Evolutionary conservation across 257 asterid genomes (phyloP).

Genomic region (Solanum paucissectum): DNA sequence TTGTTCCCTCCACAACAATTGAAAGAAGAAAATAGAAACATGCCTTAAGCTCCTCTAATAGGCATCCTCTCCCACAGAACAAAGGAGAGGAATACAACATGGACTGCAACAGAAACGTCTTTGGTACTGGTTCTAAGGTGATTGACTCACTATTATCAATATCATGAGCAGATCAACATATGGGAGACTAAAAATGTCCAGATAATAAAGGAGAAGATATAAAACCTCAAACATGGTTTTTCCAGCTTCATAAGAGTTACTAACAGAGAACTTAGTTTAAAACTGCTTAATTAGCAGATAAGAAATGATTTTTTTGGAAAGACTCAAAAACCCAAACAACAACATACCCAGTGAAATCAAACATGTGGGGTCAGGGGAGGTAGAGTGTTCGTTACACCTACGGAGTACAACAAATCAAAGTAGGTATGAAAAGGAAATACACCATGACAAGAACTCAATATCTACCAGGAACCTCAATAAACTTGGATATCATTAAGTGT

Average conservation of each 20-base stretch:
- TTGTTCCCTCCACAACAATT: background rate
- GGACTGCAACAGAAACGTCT: background rate
- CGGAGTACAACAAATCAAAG: background rate
- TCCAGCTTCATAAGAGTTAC: background rate
- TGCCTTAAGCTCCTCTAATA: background rate
- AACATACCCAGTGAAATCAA: background rate
- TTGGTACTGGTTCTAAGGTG: background rate
- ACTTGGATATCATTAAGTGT: background rate
- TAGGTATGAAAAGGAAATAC: background rate
- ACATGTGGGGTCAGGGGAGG: background rate
- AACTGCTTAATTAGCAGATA: background rate
- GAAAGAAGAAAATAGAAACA: background rate
- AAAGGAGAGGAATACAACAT: background rate
- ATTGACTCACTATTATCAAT: background rate
- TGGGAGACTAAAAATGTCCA: background rate
- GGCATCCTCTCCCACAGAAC: background rate
- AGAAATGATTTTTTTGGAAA: background rate
- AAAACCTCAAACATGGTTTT: background rate
- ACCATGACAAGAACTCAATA: background rate
- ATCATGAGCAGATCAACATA: background rate
- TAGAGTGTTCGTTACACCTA: background rate
- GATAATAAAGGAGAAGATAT: background rate
- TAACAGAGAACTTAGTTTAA: background rate
- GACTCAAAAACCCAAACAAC: background rate
- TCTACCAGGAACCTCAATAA: background rate